Evolutionary conservation across 2,329 filamentous ascomycete species (phyloP), one percentile per base, ranked within the genome.

Genomic region (Trichoderma aggressivum): DNA sequence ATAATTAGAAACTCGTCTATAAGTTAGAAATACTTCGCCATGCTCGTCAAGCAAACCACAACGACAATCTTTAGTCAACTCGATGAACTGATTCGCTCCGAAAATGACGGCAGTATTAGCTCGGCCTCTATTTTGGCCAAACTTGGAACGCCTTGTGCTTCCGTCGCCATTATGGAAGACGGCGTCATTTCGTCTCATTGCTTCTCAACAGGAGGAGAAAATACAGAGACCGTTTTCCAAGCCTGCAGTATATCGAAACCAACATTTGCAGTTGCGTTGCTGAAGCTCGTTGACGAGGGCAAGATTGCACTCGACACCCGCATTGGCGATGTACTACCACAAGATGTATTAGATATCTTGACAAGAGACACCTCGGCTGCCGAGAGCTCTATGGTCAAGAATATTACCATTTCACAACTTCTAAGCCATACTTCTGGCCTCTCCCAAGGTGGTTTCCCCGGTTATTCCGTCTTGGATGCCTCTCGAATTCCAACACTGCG

Each of bases 171-270:
- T n/a, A 70, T 75, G 36, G 73, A 74, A 7, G 66, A 73, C 26
- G 74, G 72, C 16, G 32, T 63, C 11, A 30, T 75, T 18, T 70
- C 73, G 28, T 71, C 74, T 18, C 65, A 60, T 5, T 75, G 74
- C 73, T 74, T 71, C 21, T 71, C 74, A 3, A 70, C 58, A 11
- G 55, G 71, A 6, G 64, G 59, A n/a, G 61, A 73, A 34, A 50
- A 72, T 10, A 55, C 64, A 28, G 70, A 73, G 32, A 75, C 74
- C 1, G 3, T 74, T 6, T 75, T 74, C 21, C 74, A 74, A 39
- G 74, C 74, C n/a, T 72, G 70, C 53, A 75, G 74, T 60, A 74
- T 74, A 43, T 74, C 74, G 26, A 75, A 75, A 28, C 66, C 74
- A n/a, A 61, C 74, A 47, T 67, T 70, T 32, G 50, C 63, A 3